Percentiles rank a stretch among this genome's conserved stretches.
Evolutionary conservation across 495 filamentous ascomycete species (phyloP).

Genomic region (Aspergillus asperescens): DNA sequence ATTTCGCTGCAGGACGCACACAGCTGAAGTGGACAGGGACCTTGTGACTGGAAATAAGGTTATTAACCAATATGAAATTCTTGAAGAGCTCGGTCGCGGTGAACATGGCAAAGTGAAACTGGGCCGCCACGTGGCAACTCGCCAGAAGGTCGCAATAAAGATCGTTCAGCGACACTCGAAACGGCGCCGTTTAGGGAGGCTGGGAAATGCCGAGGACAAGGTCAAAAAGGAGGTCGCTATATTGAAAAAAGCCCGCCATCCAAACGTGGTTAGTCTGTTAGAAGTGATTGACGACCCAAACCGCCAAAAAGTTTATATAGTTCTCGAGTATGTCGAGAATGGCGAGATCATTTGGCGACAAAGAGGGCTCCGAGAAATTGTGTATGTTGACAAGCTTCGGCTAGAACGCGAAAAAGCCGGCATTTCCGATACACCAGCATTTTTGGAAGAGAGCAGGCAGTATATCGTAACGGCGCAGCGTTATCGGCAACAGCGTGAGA

Average conservation of each 20-base stretch:
- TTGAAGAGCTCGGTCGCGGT: constrained; percentile 90
- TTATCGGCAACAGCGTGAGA: constrained; percentile 53
- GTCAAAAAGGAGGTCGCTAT: constrained; percentile 97
- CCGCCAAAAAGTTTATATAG: constrained; percentile 95
- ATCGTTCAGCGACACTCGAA: constrained; percentile 96
- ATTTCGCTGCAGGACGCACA: constrained; percentile 58
- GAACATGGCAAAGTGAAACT: constrained; percentile 97
- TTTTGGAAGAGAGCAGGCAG: constrained; percentile 56
- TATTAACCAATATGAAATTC: constrained; percentile 95
- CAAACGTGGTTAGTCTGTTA: constrained; percentile 87
- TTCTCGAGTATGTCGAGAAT: constrained; percentile 87
- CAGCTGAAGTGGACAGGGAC: constrained; percentile 83
- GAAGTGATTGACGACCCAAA: constrained; percentile 98
- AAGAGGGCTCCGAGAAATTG: constrained; percentile 72
- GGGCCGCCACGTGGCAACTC: constrained; percentile 69
- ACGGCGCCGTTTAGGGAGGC: constrained; percentile 77
- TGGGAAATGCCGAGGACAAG: constrained; percentile 76
- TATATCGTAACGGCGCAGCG: constrained; percentile 53
- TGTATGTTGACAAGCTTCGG: constrained; percentile 72
- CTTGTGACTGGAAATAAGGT: constrained; percentile 82
- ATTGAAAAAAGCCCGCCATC: constrained; percentile 93
- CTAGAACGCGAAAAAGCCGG: constrained; percentile 66
- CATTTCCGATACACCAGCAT: constrained; percentile 45
- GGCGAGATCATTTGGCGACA: constrained; percentile 93
- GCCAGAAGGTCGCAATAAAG: constrained; percentile 90